These are phyloP conservation scores for Leccinum truebloodii DNA, from an alignment of 768 basidiomycete genomes.

Conservation along the genomic window DNA sequence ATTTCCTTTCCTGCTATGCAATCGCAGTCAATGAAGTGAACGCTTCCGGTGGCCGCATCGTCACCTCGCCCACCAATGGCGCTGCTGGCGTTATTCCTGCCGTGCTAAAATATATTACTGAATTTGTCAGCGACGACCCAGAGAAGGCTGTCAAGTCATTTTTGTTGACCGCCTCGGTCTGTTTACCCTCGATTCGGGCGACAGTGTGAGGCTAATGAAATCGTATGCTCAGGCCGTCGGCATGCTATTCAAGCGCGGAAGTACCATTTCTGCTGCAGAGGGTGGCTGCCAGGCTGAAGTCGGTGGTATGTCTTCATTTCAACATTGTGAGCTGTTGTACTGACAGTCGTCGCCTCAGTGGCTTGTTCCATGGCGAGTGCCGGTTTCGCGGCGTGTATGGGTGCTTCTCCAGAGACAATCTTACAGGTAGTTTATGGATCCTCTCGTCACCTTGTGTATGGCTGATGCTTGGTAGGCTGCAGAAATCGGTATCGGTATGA, in stretches of 20 bases:
- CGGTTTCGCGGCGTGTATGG: constrained; percentile 94
- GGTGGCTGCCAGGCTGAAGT: constrained; percentile 96
- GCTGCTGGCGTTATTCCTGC: constrained; percentile 93
- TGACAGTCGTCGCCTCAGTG: constrained; percentile 44
- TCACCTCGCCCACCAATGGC: constrained; percentile 93
- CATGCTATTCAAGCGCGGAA: constrained; percentile 97
- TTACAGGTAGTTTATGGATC: constrained; percentile 52
- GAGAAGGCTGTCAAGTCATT: constrained; percentile 89
- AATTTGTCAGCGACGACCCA: constrained; percentile 91
- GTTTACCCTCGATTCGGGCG: constrained; percentile 24
- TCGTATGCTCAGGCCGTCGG: constrained; percentile 65
- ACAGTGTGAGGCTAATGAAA: constrained; percentile 9
- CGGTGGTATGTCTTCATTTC: constrained; percentile 54
- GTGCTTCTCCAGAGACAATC: constrained; percentile 82
- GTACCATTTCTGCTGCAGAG: constrained; percentile 94
- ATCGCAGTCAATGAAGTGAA: constrained; percentile 97
- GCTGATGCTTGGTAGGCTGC: constrained; percentile 53
- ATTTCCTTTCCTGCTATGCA: constrained; percentile 92
- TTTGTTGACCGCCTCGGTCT: constrained; percentile 81
- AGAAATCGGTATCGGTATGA: constrained; percentile 84
- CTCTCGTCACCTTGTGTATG: neutral
- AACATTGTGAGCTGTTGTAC: neutral
- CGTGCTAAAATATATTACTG: constrained; percentile 85
- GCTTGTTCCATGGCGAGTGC: constrained; percentile 96
- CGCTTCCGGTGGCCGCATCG: constrained; percentile 89